These are phyloP conservation scores for Carallia brachiata DNA, from an alignment of 345 rosid genomes.

Conservation along the genomic window DNA sequence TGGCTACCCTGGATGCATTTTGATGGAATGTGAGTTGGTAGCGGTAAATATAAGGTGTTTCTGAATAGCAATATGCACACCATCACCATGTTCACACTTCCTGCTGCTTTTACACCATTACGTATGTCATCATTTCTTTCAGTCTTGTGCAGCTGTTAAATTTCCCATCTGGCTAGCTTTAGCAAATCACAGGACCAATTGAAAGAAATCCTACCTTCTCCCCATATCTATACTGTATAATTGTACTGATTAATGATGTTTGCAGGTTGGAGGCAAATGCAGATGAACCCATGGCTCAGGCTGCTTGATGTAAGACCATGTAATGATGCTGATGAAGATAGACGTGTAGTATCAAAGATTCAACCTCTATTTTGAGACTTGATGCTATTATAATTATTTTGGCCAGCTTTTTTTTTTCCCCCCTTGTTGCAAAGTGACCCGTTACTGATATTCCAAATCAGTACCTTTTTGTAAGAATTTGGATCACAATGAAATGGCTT, in stretches of 20 bases:
- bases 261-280: conserved; percentile 44
- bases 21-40: background rate
- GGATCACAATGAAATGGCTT: too few species aligned
- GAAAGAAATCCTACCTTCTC: background rate
- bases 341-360: background rate
- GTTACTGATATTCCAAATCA: too few species aligned
- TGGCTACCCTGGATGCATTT: background rate
- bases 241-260: conserved; percentile 5
- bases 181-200: background rate
- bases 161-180: background rate
- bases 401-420: too few species aligned
- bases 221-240: background rate
- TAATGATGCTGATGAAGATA: background rate
- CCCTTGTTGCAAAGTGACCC: too few species aligned
- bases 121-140: background rate
- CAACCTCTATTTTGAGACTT: background rate
- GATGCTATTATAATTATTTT: too few species aligned
- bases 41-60: background rate
- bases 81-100: too few species aligned
- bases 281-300: conserved; percentile 55
- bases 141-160: background rate
- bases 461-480: too few species aligned
- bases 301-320: conserved; percentile 32
- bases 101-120: too few species aligned
- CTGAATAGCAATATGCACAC: background rate